Base-by-base conservation (phyloP, 805 yeast species). In the Jamesozyma lodderae region DNA sequence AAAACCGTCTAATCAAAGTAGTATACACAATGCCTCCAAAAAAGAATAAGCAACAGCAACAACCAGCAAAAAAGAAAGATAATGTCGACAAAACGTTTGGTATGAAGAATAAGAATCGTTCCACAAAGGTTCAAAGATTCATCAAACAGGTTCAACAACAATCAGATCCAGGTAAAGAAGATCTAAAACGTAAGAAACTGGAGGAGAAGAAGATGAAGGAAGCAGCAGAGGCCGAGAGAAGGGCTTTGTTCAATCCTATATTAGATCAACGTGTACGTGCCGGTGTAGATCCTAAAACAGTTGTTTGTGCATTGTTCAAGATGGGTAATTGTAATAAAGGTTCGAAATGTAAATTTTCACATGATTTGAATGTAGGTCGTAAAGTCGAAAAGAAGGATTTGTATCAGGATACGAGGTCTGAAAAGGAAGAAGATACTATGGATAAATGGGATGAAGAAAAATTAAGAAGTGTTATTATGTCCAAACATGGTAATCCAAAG, bases 391-490 rank as follows among this genome's bases (percentile, higher is more conserved):
- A 92, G 78, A 87, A 72, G 63, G 96, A 92, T 65, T 71, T 90
- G 53, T 92, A 92, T 66, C 78, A 92, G 9, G 98, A 92, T 66
- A 86, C 79, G 27, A 77, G 96, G 60, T 49, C 50, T 29, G 66
- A 65, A 45, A 80, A 82, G 58, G 81, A 78, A 48, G 69, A 69
- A 16, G 97, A 92, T 62, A 84, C 92, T 4, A 87, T 90, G 96
- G 96, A 87, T 52, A 72, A 70, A 33, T 90, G 97, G 97, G 97
- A 92, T 64, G 96, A 90, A 64, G 96, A 80, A 53, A 92, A 88
- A 67, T 76, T 92, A 59, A 75, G 94, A 58, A 71, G 70, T 25
- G 97, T 92, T 44, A 81, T 92, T 53, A 41, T 72, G 47, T 86
- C 96, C 38, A 92, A 92, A 65, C 96, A 88, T 53, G 97, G 98